Conservation (phyloP, 441 rosid genomes). For the Manihot esculenta region DNA sequence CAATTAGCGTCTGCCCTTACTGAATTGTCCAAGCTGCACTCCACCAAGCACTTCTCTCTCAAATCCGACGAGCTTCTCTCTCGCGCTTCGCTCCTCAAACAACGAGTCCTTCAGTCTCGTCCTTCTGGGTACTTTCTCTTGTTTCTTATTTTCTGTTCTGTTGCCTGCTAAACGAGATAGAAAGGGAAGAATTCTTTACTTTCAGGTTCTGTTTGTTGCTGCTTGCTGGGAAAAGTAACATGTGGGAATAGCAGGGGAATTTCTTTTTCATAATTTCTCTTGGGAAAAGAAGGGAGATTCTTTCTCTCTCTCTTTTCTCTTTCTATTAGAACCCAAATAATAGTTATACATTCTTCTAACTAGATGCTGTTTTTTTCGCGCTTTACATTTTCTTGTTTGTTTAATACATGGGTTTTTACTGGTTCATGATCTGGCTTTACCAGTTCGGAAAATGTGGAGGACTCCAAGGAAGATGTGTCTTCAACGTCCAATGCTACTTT, state of each 20-base stretch:
- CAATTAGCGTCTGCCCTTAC: constrained; percentile 58
- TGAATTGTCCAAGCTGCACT: constrained; percentile 66
- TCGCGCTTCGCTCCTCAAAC: constrained; percentile 58
- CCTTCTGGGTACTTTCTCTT: constrained; percentile 30
- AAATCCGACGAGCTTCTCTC: constrained; percentile 66
- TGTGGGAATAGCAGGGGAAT: neutral
- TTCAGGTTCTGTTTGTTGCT: neutral
- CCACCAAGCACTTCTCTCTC: constrained; percentile 67
- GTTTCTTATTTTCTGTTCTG: neutral
- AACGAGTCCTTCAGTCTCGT: constrained; percentile 30
- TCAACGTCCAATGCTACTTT: neutral
- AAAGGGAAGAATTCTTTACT: neutral
- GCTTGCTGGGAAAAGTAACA: too few relatives aligned
- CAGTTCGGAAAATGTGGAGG: constrained; percentile 16
- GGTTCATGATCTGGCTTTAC: constrained; percentile 12
- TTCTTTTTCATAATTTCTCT: too few relatives aligned
- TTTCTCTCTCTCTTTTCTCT: neutral
- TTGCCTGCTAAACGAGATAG: constrained; percentile 1
- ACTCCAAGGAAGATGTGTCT: constrained; percentile 17
- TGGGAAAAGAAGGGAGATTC: too few relatives aligned
- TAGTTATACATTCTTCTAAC: too few relatives aligned
- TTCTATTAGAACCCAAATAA: neutral
- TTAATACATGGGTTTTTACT: constrained; percentile 1
- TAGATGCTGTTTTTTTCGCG: neutral
- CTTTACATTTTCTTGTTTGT: neutral